Evolutionary conservation across 2,329 filamentous ascomycete species (phyloP).

Genomic region (Colletotrichum sp.): DNA sequence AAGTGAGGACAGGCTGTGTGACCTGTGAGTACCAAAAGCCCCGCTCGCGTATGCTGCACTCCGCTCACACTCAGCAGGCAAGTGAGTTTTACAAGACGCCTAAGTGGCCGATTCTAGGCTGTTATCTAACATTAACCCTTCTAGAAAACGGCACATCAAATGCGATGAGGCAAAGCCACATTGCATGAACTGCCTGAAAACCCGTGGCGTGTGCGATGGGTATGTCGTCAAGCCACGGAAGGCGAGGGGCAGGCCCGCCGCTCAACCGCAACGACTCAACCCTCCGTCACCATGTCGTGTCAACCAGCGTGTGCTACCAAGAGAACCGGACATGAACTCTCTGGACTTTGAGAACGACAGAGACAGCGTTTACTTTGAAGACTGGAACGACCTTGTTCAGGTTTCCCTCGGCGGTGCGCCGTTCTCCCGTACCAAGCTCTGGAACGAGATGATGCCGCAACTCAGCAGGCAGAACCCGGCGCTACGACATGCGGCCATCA

Average conservation of each 20-base stretch:
- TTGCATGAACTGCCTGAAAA: slow-evolving; percentile 41
- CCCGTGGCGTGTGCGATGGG: slow-evolving; percentile 21
- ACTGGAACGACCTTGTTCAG: slow-evolving; percentile 17
- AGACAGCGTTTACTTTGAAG: slow-evolving; percentile 20
- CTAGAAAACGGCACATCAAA: slow-evolving; percentile 41
- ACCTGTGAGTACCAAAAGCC: slow-evolving; percentile 12
- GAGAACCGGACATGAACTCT: slow-evolving; percentile 17
- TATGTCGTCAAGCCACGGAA: slow-evolving; percentile 19
- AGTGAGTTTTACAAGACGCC: slow-evolving; percentile 1
- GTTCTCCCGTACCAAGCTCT: slow-evolving; percentile 28
- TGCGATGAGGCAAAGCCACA: slow-evolving; percentile 46
- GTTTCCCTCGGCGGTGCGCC: slow-evolving; percentile 12
- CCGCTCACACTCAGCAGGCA: slow-evolving; percentile 10
- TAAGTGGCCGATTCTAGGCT: neutral
- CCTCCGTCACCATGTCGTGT: neutral
- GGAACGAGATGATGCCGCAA: slow-evolving; percentile 38
- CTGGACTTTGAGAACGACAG: slow-evolving; percentile 17
- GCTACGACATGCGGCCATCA: slow-evolving; percentile 44
- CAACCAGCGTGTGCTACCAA: neutral
- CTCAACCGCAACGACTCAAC: neutral
- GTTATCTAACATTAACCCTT: neutral
- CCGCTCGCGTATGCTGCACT: neutral
- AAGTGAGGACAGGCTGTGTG: slow-evolving; percentile 23
- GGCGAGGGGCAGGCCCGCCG: neutral
- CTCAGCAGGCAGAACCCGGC: slow-evolving; percentile 23